A percentile compares a stretch with the other conserved stretches of the same genome.
Evolutionary conservation across 805 yeast genomes (phyloP).

Genomic region (Yarrowia sp.): DNA sequence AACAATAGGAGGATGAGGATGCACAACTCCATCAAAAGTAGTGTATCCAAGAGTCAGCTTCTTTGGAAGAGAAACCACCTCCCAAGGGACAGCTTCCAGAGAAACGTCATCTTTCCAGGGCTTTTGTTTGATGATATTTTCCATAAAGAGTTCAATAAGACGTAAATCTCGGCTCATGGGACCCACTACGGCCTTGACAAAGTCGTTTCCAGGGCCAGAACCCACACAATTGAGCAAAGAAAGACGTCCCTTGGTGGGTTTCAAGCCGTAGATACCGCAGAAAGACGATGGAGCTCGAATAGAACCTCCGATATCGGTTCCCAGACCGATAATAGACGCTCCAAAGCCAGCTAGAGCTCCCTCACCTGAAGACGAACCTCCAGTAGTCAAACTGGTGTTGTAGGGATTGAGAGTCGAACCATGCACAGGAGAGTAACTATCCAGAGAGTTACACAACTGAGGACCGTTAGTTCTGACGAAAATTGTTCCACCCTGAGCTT

Average conservation of each 20-base stretch:
- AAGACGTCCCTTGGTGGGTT: slow-evolving; percentile 46
- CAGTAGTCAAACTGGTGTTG: slow-evolving; percentile 47
- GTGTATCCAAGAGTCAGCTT: slow-evolving; percentile 49
- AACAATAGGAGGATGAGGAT: slow-evolving; percentile 56
- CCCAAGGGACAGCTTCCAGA: slow-evolving; percentile 52
- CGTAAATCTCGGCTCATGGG: slow-evolving; percentile 46
- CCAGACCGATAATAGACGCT: slow-evolving; percentile 53
- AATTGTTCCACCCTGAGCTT: slow-evolving; percentile 52
- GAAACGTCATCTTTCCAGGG: slow-evolving; percentile 52
- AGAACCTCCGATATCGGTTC: slow-evolving; percentile 56
- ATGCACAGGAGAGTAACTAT: slow-evolving; percentile 45
- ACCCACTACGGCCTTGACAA: slow-evolving; percentile 48
- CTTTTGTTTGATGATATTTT: slow-evolving; percentile 42
- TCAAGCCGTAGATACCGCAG: slow-evolving; percentile 50
- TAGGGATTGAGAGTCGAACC: slow-evolving; percentile 50
- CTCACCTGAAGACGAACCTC: slow-evolving; percentile 62
- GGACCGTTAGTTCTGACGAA: slow-evolving; percentile 57
- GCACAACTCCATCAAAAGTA: slow-evolving; percentile 46
- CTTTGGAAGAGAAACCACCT: slow-evolving; percentile 30
- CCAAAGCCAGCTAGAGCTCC: slow-evolving; percentile 47
- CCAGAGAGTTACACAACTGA: slow-evolving; percentile 50
- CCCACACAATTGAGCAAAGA: slow-evolving; percentile 37
- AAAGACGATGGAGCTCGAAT: slow-evolving; percentile 51
- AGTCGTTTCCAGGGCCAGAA: slow-evolving; percentile 41
- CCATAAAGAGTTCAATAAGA: slow-evolving; percentile 43